Conservation (phyloP, 345 rosid species). For the Dimocarpus longan region DNA sequence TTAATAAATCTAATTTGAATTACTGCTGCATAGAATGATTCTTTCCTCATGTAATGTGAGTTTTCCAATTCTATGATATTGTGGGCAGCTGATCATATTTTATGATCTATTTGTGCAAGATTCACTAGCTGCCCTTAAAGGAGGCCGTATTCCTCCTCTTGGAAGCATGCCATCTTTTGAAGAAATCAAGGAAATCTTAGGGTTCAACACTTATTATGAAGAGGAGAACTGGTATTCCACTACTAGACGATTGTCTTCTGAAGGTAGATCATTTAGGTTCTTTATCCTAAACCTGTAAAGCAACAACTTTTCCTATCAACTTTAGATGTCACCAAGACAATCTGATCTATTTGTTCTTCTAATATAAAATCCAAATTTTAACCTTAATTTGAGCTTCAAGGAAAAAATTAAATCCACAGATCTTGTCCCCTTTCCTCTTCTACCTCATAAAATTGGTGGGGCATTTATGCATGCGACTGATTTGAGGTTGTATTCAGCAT, state of each 20-base stretch:
- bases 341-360: neutral
- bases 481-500: conserved; percentile 13
- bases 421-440: neutral
- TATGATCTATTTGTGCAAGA: conserved; percentile 47
- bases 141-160: conserved; percentile 89
- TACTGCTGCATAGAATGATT: neutral
- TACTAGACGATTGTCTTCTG: conserved; percentile 37
- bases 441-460: neutral
- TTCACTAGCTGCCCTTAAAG: conserved; percentile 69
- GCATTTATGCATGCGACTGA: neutral
- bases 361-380: neutral
- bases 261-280: conserved; percentile 49
- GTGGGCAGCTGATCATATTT: neutral
- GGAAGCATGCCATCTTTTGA: conserved; percentile 87
- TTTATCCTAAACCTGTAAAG: neutral
- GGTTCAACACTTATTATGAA: conserved; percentile 69
- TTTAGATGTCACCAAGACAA: neutral
- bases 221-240: conserved; percentile 71
- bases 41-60: neutral
- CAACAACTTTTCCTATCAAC: neutral
- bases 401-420: neutral
- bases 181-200: conserved; percentile 75
- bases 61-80: neutral
- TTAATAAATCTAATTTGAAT: conserved; percentile 4
- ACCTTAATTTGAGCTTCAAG: neutral